Evolutionary conservation across 345 rosid genomes (phyloP), one percentile per base, ranked within the genome.

Genomic region (Passiflora organensis): DNA sequence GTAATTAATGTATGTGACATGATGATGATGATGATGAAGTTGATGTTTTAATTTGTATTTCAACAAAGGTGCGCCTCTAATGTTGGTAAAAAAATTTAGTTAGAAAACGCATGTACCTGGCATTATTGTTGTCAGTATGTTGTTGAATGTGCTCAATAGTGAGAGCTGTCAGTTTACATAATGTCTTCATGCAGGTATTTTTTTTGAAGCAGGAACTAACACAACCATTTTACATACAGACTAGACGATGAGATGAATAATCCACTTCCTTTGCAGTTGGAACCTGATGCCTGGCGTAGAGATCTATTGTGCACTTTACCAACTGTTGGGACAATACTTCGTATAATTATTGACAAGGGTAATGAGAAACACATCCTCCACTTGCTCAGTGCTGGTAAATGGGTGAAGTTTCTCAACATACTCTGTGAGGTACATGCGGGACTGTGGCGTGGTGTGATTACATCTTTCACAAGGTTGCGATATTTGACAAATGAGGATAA

Each of bases 291-390:
- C 51, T 58, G 76, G 66, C 69, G 91, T 13, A 82, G 81, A 76
- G 89, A 84, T 34, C 1, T 68, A 45, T 65, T 86, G 15, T 66
- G 67, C 68, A 68, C 78, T 44, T 81, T 93, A 74, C 96, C 96
- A 32, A 64, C 83, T 10, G 78, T 76, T 68, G 99, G 99, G 66
- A 82, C 87, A 32, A 55, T 89, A 62, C 67, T 89, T 66, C 75
- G 81, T 69, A 79, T 93, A 59, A 44, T 62, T 56, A 41, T 75
- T 66, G 74, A 75, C 50, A 65, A 47, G 48, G 64, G 64, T 51
- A 63, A 58, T 32, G 44, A 38, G 45, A 65, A 72, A 51, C 68
- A 75, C 58, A 43, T 65, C 13, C 72, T 77, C 48, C 80, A 60
- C 59, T 24, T 65, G 60, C 71, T 85, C 24, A 71, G 66, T 47